Conservation (phyloP, 768 basidiomycete species). For the Suillus subalutaceus region DNA sequence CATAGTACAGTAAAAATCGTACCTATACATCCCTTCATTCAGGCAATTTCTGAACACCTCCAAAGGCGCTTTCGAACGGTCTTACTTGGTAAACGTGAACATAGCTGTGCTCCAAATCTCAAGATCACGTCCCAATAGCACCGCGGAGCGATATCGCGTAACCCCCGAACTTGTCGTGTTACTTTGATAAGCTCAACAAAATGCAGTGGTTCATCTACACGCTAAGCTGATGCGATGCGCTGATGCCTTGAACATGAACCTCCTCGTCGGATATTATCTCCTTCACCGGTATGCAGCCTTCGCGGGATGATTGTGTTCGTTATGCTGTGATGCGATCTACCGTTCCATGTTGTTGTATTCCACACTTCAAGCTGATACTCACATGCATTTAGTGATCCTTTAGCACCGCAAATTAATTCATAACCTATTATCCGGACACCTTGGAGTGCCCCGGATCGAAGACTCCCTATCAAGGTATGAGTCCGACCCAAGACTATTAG, state of each 20-base stretch:
- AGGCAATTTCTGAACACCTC: not conserved
- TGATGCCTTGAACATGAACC: not conserved
- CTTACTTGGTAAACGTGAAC: not conserved
- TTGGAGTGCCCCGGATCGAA: not conserved
- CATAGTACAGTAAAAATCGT: not conserved
- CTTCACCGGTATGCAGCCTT: not conserved
- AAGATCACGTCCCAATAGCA: not conserved
- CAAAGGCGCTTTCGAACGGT: not conserved
- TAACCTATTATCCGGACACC: not conserved
- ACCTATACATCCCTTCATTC: not conserved
- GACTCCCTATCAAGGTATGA: not conserved
- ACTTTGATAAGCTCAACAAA: slow-evolving; percentile 2
- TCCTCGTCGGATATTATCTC: not conserved
- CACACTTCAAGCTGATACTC: too few species aligned
- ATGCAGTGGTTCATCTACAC: not conserved
- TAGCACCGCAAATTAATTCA: not conserved
- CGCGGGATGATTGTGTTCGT: not conserved
- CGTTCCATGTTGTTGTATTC: not conserved
- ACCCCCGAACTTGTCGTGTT: slow-evolving; percentile 3
- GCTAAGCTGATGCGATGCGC: slow-evolving; percentile 5
- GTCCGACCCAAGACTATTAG: not conserved
- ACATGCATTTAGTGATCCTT: not conserved
- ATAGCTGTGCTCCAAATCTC: not conserved
- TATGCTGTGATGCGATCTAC: slow-evolving; percentile 1
- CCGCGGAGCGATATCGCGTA: slow-evolving; percentile 2